Conservation (phyloP, 495 filamentous ascomycete species). For the Xylaria castorea region DNA sequence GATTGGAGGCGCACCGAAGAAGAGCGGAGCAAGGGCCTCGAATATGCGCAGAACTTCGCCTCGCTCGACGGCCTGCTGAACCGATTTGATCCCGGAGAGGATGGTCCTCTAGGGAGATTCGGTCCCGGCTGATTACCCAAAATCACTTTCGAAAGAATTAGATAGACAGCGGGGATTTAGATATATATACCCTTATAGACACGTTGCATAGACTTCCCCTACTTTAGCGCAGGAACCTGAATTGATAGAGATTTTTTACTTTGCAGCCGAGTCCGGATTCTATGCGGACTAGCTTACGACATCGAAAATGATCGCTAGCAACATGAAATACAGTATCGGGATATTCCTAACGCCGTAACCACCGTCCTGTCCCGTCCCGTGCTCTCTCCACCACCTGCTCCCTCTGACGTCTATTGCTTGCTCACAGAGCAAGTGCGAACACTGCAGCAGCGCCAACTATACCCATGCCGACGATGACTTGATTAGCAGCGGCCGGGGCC, state of each 20-base stretch:
- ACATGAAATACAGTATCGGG: neutral
- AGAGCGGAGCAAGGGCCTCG: constrained; percentile 54
- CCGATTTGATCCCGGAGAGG: constrained; percentile 55
- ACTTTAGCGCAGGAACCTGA: neutral
- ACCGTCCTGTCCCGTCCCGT: neutral
- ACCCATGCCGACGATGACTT: constrained; percentile 31
- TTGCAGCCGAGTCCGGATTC: neutral
- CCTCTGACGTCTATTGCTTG: neutral
- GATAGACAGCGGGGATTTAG: constrained; percentile 5
- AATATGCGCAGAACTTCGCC: constrained; percentile 57
- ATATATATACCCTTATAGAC: constrained; percentile 12
- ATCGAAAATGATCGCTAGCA: neutral
- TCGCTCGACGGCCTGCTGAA: constrained; percentile 56
- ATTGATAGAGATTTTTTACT: neutral
- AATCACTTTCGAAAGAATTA: constrained; percentile 3
- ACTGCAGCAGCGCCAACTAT: constrained; percentile 37
- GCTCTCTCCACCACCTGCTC: neutral
- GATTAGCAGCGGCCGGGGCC: constrained; percentile 31
- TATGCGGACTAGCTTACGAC: neutral
- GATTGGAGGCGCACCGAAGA: constrained; percentile 57
- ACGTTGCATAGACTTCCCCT: constrained; percentile 1
- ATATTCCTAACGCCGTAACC: neutral
- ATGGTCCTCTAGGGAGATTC: constrained; percentile 55
- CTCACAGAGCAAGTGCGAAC: constrained; percentile 44
- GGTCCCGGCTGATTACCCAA: constrained; percentile 46